Percentiles rank a stretch among this genome's conserved stretches.
phyloP scores from a whole-genome alignment of 768 basidiomycete genomes.

The Lactarius vividus region DNA sequence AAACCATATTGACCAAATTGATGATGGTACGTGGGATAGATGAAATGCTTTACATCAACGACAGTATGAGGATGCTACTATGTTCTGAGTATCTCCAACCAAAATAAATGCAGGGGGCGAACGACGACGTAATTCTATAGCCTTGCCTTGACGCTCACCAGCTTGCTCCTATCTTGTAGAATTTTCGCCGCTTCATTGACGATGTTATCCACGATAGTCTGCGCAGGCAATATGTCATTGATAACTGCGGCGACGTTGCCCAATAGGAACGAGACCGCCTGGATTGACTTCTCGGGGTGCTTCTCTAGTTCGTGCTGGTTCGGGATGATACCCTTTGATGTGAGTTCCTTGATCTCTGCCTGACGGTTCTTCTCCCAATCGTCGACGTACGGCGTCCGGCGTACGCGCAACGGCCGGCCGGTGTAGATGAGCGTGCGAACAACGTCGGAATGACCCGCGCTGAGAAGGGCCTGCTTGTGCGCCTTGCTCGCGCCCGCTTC shows the following conservation, averaged over 20 bases:
- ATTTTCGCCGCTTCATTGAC: constrained; percentile 53
- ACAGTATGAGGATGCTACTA: neutral
- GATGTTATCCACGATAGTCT: constrained; percentile 83
- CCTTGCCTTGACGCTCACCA: constrained; percentile 47
- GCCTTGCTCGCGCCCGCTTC: constrained; percentile 81
- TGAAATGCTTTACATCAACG: neutral
- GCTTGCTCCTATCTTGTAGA: constrained; percentile 41
- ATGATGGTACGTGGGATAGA: constrained; percentile 1
- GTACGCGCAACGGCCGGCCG: constrained; percentile 83
- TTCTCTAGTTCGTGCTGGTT: constrained; percentile 65
- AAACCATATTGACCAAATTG: neutral
- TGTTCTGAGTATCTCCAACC: neutral
- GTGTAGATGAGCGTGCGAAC: constrained; percentile 86
- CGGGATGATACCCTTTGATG: constrained; percentile 81
- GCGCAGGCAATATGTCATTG: constrained; percentile 75
- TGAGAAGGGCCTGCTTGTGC: constrained; percentile 78
- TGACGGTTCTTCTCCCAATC: constrained; percentile 82
- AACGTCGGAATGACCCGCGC: constrained; percentile 73
- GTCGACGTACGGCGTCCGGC: constrained; percentile 79
- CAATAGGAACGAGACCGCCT: constrained; percentile 74
- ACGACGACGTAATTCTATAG: constrained; percentile 36
- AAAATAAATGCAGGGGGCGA: neutral
- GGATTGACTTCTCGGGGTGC: constrained; percentile 75
- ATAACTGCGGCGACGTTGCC: constrained; percentile 77
- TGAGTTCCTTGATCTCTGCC: constrained; percentile 79